phyloP scores from a whole-genome alignment of 2,329 filamentous ascomycete genomes.

The Chaetomiaceae sp. region DNA sequence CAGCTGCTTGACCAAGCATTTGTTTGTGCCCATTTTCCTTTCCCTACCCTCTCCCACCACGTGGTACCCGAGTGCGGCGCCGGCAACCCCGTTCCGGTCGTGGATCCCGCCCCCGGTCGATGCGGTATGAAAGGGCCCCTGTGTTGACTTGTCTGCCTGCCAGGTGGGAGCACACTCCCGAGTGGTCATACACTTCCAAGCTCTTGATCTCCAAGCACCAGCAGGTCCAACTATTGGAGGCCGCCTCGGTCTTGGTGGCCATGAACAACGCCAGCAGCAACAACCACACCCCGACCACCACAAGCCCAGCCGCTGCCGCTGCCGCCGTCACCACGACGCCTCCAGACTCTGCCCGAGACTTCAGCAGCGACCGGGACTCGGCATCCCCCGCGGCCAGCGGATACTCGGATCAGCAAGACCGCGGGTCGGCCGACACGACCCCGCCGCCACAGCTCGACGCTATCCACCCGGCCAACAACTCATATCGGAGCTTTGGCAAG shows the following conservation, averaged over 20 bases:
- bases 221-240: slow-evolving; percentile 94
- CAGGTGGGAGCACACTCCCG: slow-evolving; percentile 99
- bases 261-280: slow-evolving; percentile 61
- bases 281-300: neutral
- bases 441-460: slow-evolving; percentile 74
- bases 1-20: slow-evolving; percentile 99
- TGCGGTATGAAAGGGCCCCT: slow-evolving; percentile 15
- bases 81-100: slow-evolving; percentile 13
- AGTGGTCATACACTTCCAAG: slow-evolving; percentile 96
- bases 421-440: slow-evolving; percentile 87
- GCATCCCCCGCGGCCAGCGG: slow-evolving; percentile 74
- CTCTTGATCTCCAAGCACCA: slow-evolving; percentile 98
- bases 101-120: slow-evolving; percentile 13
- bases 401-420: slow-evolving; percentile 70
- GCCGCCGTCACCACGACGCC: slow-evolving; percentile 46
- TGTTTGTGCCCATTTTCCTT: slow-evolving; percentile 68
- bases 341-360: slow-evolving; percentile 60
- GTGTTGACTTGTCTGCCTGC: slow-evolving; percentile 38
- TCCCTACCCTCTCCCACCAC: slow-evolving; percentile 41
- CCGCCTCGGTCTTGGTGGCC: slow-evolving; percentile 87
- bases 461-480: slow-evolving; percentile 46
- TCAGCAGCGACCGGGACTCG: slow-evolving; percentile 74
- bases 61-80: slow-evolving; percentile 28
- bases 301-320: slow-evolving; percentile 33
- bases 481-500: slow-evolving; percentile 47